phyloP scores from a whole-genome alignment of 2,329 filamentous ascomycete genomes.

The Trichoderma koningii region DNA sequence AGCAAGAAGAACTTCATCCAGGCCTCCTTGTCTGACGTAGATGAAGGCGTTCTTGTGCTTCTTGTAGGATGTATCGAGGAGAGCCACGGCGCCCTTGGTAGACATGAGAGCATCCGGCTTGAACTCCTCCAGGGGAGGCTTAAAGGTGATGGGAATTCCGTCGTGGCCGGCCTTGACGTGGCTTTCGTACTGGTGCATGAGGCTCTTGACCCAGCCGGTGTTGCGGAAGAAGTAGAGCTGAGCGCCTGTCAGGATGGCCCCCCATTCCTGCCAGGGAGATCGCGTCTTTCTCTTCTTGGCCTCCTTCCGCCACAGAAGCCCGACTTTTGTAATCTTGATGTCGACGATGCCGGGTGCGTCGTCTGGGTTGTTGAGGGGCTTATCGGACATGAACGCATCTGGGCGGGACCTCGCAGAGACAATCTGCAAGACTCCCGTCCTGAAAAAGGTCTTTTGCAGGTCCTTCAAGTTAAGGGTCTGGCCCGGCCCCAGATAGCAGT shows the following conservation, averaged over 20 bases:
- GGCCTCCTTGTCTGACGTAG: conserved; percentile 80
- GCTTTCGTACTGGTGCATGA: conserved; percentile 84
- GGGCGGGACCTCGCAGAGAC: conserved; percentile 90
- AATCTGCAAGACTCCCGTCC: conserved; percentile 89
- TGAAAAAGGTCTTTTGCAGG: conserved; percentile 85
- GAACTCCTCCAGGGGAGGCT: conserved; percentile 85
- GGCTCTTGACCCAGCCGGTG: conserved; percentile 83
- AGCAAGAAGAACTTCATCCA: conserved; percentile 88
- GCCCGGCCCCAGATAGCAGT: conserved; percentile 79
- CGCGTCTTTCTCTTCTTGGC: conserved; percentile 89
- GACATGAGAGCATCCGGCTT: conserved; percentile 94
- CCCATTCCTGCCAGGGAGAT: conserved; percentile 99
- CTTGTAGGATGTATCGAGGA: conserved; percentile 83
- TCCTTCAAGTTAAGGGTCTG: conserved; percentile 76
- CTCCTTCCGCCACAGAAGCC: conserved; percentile 91
- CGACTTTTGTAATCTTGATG: conserved; percentile 96
- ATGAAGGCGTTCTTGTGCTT: conserved; percentile 95
- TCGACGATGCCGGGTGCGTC: conserved; percentile 92
- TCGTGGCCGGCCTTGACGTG: conserved; percentile 78
- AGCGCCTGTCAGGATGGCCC: conserved; percentile 91
- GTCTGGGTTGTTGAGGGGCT: conserved; percentile 79
- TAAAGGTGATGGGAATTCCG: conserved; percentile 80
- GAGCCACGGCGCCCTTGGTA: conserved; percentile 86
- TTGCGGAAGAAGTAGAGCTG: conserved; percentile 97
- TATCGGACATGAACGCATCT: conserved; percentile 90